Base-by-base conservation (phyloP, 345 rosid genomes). In the Brassica nigra region DNA sequence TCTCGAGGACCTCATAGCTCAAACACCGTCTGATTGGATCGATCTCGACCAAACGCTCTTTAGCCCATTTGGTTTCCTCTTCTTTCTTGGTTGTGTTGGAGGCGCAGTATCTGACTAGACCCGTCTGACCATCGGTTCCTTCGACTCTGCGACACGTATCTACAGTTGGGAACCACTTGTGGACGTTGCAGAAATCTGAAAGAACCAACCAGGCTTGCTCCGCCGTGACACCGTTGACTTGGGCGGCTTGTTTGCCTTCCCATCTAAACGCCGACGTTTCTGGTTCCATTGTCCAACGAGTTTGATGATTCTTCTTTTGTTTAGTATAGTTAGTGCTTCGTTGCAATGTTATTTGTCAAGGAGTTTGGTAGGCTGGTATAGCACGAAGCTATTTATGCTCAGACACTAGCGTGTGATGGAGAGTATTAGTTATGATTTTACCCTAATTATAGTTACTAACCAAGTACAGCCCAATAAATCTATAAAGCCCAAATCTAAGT, bases 101-200 rank as follows among this genome's bases (percentile, higher is more conserved):
- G 20, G 84, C 84, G 34, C 89, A 86, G 86, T 85, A 83, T 3
- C 94, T 88, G 58, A 87, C 20, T 76, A 89, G 64, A 30, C 97
- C 92, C 0, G 89, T 87, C 70, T 87, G 33, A 8, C 91, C 90
- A 2, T 65, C 84, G 31, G 57, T 76, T 29, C 97, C 97, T 31
- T 85, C 84, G 12, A 87, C 84, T 3, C 34, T 76, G 73, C 73
- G 29, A 83, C 94, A 92, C 0, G 80, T 79, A 28, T 86, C 91
- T 0, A 88, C 12, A 15, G 36, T 11, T 3, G 95, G 92, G 71
- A 80, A 71, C 87, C 86, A 83, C 62, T 85, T 81, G 67, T 91
- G 79, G 34, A 90, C 0, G 86, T 86, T 85, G 88, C 95, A 89
- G 66, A 91, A 91, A 68, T 93, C 95, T 6, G 79, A 87, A 6